Conservation (phyloP, 495 filamentous ascomycete genomes). For the Aspergillus homomorphus region DNA sequence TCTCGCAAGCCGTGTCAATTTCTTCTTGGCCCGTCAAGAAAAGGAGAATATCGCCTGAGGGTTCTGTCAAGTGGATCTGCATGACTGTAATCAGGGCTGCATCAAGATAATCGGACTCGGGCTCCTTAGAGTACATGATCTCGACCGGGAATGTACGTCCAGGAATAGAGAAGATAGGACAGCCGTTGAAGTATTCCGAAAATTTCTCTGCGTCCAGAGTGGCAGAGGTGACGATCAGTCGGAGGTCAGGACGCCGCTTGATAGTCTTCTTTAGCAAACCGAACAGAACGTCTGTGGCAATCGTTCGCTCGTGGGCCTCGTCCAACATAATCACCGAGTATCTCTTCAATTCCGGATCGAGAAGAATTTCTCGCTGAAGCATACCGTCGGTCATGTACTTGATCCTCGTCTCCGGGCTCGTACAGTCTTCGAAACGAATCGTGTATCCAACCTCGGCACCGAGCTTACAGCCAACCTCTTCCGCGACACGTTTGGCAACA, state of each 20-base stretch:
- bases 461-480: constrained; percentile 89
- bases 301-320: constrained; percentile 96
- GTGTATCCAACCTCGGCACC: constrained; percentile 96
- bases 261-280: constrained; percentile 92
- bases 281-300: constrained; percentile 93
- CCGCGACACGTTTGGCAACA: constrained; percentile 92
- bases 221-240: constrained; percentile 92
- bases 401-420: constrained; percentile 84
- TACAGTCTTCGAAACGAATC: constrained; percentile 95
- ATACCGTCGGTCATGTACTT: constrained; percentile 99
- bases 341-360: constrained; percentile 80
- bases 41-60: constrained; percentile 85
- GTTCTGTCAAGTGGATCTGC: constrained; percentile 94
- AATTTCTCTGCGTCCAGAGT: constrained; percentile 98
- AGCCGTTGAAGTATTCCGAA: constrained; percentile 88
- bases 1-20: constrained; percentile 91
- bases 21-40: constrained; percentile 98
- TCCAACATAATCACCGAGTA: constrained; percentile 99
- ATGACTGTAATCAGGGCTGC: constrained; percentile 94
- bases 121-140: constrained; percentile 89
- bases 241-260: constrained; percentile 79
- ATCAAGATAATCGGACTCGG: constrained; percentile 94
- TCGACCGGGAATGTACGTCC: constrained; percentile 94
- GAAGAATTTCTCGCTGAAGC: constrained; percentile 88
- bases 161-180: constrained; percentile 94